Evolutionary conservation across 2,329 filamentous ascomycete genomes (phyloP), one percentile per base, ranked within the genome.

Genomic region (Cercospora zeae-maydis): DNA sequence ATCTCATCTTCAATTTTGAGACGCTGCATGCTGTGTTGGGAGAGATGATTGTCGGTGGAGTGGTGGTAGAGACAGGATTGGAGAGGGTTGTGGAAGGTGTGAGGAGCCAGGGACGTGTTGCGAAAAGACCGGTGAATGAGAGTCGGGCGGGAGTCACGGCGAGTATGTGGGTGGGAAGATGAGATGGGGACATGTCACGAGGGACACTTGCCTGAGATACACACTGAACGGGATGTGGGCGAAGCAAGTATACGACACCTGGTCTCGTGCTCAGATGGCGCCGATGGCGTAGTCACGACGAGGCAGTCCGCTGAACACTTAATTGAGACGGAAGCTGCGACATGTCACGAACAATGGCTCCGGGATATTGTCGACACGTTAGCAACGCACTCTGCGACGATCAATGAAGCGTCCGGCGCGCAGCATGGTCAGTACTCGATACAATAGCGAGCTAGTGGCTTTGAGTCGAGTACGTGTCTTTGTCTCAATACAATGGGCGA

Each of bases 1-100:
- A 99, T 77, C 84, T 99, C 70, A 99, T 99, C 76, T 99, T 99
- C 81, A 98, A 98, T 76, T 99, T 96, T 72, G 95, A 99, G 83
- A 96, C 92, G 14, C 82, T 99, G 72, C 95, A 99, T 80, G 90
- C 93, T 8, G 88, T 92, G 14, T 81, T 98, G 9, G 88, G 87
- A 62, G 93, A 98, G 82, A 96, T 98, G 91, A 90, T 98, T 61
- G 91, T 96, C 14, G 93, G 93, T 13, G 93, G 93, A 0, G 92
- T 97, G 13, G 93, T 98, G 14, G 88, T 98, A 24, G 93, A 98
- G 80, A 97, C 93, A 33, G 91, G 89, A 71, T 78, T 96, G 65
- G 92, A 96, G 62, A 88, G 88, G 75, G 95, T 98, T 59, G 90
- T 97, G 4, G 85, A 91, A 34, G 93, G 91, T 0, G 93, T 98